Conservation (phyloP, 805 yeast species). For the Grigorovia transvaalensis region DNA sequence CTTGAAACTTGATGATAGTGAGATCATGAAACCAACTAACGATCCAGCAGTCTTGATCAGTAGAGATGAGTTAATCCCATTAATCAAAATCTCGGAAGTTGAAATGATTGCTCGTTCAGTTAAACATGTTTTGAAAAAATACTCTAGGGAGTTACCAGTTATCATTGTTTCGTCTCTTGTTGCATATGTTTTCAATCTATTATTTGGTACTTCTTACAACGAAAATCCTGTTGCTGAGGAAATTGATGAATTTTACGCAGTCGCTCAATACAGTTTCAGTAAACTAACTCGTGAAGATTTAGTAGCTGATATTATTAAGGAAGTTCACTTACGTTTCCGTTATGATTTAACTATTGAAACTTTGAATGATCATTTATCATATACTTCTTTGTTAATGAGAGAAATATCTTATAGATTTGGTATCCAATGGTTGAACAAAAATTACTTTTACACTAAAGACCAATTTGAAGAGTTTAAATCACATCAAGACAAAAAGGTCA, state of each 20-base stretch:
- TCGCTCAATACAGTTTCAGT: slow-evolving; percentile 33
- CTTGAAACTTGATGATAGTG: slow-evolving; percentile 25
- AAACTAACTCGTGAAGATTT: slow-evolving; percentile 39
- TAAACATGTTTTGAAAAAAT: slow-evolving; percentile 59
- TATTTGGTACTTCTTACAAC: slow-evolving; percentile 46
- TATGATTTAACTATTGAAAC: slow-evolving; percentile 42
- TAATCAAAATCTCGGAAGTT: slow-evolving; percentile 34
- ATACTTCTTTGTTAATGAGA: slow-evolving; percentile 44
- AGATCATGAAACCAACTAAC: slow-evolving; percentile 28
- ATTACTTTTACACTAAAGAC: slow-evolving; percentile 34
- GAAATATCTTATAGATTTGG: slow-evolving; percentile 72
- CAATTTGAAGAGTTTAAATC: slow-evolving; percentile 24
- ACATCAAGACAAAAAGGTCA: slow-evolving; percentile 30
- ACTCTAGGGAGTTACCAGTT: slow-evolving; percentile 38
- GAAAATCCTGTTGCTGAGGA: slow-evolving; percentile 31
- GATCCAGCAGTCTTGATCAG: slow-evolving; percentile 28
- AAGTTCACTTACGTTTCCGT: slow-evolving; percentile 57
- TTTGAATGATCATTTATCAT: slow-evolving; percentile 29
- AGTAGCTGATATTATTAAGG: slow-evolving; percentile 35
- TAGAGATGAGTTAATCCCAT: slow-evolving; percentile 33
- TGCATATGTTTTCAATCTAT: slow-evolving; percentile 60
- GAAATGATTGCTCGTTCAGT: slow-evolving; percentile 76
- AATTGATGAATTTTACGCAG: slow-evolving; percentile 39
- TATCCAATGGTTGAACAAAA: slow-evolving; percentile 61
- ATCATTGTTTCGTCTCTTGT: slow-evolving; percentile 49